A percentile compares a stretch with the other conserved stretches of the same genome.
Evolutionary conservation across 257 asterid species (phyloP).

Genomic region (Salvia miltiorrhiza): DNA sequence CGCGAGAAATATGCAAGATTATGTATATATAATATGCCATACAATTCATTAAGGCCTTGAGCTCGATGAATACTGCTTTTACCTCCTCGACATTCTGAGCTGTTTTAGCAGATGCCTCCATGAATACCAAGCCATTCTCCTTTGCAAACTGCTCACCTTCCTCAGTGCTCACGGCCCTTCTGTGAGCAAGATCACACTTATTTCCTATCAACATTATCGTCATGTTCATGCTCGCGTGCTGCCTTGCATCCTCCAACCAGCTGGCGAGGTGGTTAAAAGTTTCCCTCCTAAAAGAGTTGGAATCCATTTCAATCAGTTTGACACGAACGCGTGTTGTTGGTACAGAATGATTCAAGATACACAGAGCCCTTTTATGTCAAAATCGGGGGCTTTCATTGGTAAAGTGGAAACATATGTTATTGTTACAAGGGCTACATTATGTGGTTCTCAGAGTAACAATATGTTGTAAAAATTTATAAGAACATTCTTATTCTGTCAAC

Average conservation of each 20-base stretch:
- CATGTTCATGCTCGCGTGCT: slow-evolving; percentile 85
- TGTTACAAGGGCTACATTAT: too few species aligned
- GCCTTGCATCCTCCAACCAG: slow-evolving; percentile 93
- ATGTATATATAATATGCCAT: neutral
- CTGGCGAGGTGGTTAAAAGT: slow-evolving; percentile 88
- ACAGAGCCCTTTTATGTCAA: neutral
- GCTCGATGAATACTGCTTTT: neutral
- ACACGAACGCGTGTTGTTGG: neutral
- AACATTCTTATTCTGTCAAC: too few species aligned
- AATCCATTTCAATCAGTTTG: slow-evolving; percentile 20
- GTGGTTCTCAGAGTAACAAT: too few species aligned
- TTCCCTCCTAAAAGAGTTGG: slow-evolving; percentile 54
- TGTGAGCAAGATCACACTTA: slow-evolving; percentile 72
- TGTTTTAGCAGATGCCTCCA: slow-evolving; percentile 91
- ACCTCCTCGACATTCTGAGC: slow-evolving; percentile 91
- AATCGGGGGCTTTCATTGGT: neutral
- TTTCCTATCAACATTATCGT: slow-evolving; percentile 81
- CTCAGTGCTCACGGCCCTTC: slow-evolving; percentile 82
- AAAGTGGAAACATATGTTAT: neutral
- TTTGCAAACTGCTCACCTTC: slow-evolving; percentile 85
- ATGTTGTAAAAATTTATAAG: too few species aligned
- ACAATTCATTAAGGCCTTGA: neutral
- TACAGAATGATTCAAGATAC: neutral
- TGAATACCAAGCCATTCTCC: slow-evolving; percentile 80
- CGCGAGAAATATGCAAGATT: neutral